Percentiles rank a stretch among this genome's conserved stretches.
Conservation (phyloP, 1,284 basidiomycete species). For the Vanrija humicola region DNA sequence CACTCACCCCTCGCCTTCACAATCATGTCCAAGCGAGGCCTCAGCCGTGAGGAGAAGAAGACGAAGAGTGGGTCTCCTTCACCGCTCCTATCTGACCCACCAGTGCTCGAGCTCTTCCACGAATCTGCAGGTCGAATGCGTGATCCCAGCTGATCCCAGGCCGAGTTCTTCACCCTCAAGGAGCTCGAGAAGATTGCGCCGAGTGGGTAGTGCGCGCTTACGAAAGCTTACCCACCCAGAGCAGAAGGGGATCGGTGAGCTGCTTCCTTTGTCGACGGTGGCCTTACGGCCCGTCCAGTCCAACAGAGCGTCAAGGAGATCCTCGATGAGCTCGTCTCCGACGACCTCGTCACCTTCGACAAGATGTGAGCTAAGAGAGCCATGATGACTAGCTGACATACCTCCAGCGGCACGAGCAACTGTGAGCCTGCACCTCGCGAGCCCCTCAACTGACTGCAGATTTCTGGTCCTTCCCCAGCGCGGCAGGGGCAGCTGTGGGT, state of each 20-base stretch:
- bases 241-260: conserved; percentile 76
- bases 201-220: conserved; percentile 30
- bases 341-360: conserved; percentile 73
- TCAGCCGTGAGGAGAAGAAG: conserved; percentile 47
- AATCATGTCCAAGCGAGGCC: conserved; percentile 43
- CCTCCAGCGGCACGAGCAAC: conserved; percentile 67
- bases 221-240: conserved; percentile 60
- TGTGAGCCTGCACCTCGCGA: conserved; percentile 55
- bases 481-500: conserved; percentile 68
- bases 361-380: conserved; percentile 58
- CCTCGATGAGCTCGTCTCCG: conserved; percentile 74
- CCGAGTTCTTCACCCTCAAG: conserved; percentile 80
- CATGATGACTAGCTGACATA: conserved; percentile 5
- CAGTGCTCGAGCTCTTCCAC: conserved; percentile 78
- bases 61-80: conserved; percentile 34
- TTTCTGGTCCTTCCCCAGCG: conserved; percentile 89
- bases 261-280: neutral
- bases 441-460: conserved; percentile 53
- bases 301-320: conserved; percentile 85
- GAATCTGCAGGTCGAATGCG: conserved; percentile 60
- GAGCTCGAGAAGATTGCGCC: conserved; percentile 70
- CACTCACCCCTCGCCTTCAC: neutral
- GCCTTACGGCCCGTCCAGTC: conserved; percentile 52
- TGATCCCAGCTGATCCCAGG: conserved; percentile 52
- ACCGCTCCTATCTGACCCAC: neutral